These are phyloP conservation scores for Ophiosphaerella herpotricha DNA, from an alignment of 2,329 filamentous ascomycete genomes.

Conservation along the genomic window DNA sequence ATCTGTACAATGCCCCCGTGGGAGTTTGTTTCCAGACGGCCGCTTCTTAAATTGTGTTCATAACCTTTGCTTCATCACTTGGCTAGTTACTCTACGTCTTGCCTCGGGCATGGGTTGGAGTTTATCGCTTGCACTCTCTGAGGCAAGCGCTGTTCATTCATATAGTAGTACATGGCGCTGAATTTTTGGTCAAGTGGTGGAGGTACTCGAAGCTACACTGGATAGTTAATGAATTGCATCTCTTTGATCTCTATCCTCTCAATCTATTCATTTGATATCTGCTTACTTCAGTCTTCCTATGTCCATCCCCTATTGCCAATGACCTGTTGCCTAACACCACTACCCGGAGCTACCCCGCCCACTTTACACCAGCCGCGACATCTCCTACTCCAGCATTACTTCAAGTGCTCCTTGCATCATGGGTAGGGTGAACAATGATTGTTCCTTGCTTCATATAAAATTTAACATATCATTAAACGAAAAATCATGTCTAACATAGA, in stretches of 20 bases:
- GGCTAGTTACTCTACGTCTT: conserved; percentile 21
- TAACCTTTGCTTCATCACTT: conserved; percentile 40
- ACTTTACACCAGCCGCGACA: conserved; percentile 1
- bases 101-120: conserved; percentile 17
- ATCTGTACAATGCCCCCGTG: conserved; percentile 36
- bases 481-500: conserved; percentile 29
- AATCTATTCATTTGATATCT: not conserved
- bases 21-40: conserved; percentile 41
- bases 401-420: too few species aligned
- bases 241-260: conserved; percentile 10
- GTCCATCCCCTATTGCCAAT: not conserved
- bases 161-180: conserved; percentile 21
- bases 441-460: too few species aligned
- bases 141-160: conserved; percentile 9
- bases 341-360: conserved; percentile 23
- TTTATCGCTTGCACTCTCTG: conserved; percentile 19
- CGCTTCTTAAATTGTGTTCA: conserved; percentile 45
- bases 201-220: conserved; percentile 36
- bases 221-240: conserved; percentile 46
- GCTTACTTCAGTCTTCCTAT: not conserved
- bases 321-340: not conserved
- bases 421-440: too few species aligned
- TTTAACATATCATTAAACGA: not conserved
- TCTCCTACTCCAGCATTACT: not conserved
- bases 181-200: conserved; percentile 30